Evolutionary conservation across 345 rosid genomes (phyloP).

Genomic region (Punica granatum): DNA sequence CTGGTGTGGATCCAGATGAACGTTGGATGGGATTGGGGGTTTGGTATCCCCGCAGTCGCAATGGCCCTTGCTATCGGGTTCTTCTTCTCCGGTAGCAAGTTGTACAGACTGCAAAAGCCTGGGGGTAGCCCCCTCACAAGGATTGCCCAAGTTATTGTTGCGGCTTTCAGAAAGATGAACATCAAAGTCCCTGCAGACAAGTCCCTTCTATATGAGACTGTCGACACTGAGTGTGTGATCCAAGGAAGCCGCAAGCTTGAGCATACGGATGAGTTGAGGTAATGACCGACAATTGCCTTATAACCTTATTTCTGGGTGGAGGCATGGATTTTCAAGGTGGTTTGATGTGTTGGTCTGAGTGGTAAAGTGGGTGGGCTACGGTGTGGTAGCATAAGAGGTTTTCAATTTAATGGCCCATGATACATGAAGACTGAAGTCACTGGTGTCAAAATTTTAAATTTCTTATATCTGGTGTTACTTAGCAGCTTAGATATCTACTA

Average conservation of each 20-base stretch:
- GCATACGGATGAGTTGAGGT: slow-evolving; percentile 63
- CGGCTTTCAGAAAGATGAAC: slow-evolving; percentile 57
- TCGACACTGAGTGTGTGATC: slow-evolving; percentile 56
- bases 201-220: slow-evolving; percentile 64
- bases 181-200: slow-evolving; percentile 64
- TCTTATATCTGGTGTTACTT: too few relatives aligned
- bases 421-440: too few relatives aligned
- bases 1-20: slow-evolving; percentile 96
- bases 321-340: too few relatives aligned
- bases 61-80: slow-evolving; percentile 77
- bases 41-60: slow-evolving; percentile 77
- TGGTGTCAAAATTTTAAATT: too few relatives aligned
- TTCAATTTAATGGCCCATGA: too few relatives aligned
- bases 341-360: too few relatives aligned
- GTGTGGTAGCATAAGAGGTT: too few relatives aligned
- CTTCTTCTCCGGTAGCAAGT: slow-evolving; percentile 67
- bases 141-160: slow-evolving; percentile 70
- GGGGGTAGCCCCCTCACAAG: slow-evolving; percentile 94
- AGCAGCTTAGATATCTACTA: too few relatives aligned
- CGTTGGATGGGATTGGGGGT: slow-evolving; percentile 98
- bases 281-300: slow-evolving; percentile 10
- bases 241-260: slow-evolving; percentile 78
- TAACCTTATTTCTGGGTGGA: too few relatives aligned
- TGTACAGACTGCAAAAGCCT: slow-evolving; percentile 69
- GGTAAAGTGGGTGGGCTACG: too few relatives aligned